phyloP scores from a whole-genome alignment of 163 green algal genomes.

The Volvox carteri region DNA sequence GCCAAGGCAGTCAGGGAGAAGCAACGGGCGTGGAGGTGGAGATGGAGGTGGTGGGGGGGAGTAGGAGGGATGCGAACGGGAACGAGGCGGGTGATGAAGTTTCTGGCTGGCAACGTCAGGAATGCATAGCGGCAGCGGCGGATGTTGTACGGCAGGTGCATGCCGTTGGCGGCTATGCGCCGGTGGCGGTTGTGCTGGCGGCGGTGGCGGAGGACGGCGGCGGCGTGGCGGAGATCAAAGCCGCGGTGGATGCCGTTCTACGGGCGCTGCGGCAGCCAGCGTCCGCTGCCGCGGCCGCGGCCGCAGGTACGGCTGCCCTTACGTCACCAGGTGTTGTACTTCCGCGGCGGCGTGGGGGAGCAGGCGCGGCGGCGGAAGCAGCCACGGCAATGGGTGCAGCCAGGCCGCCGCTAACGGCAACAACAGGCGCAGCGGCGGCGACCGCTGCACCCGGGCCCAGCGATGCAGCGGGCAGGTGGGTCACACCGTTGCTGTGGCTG shows the following conservation, averaged over 20 bases:
- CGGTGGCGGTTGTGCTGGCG: slow-evolving; percentile 38
- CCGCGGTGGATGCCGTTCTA: slow-evolving; percentile 23
- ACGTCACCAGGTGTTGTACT: too few relatives aligned
- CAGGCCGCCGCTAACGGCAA: not conserved
- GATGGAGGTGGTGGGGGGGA: not conserved
- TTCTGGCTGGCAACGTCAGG: not conserved
- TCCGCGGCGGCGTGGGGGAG: not conserved
- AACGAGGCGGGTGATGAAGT: not conserved
- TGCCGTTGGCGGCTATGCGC: not conserved
- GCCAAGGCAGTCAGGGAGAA: not conserved
- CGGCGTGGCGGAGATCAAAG: slow-evolving; percentile 43
- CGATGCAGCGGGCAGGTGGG: slow-evolving; percentile 8
- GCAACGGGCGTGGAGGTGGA: not conserved
- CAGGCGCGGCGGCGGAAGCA: not conserved
- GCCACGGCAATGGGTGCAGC: not conserved
- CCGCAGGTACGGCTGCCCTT: not conserved
- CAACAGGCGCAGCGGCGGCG: not conserved
- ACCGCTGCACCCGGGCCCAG: too few relatives aligned
- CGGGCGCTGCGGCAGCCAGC: not conserved
- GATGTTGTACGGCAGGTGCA: slow-evolving; percentile 38
- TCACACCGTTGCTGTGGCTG: slow-evolving; percentile 1
- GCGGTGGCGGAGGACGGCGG: slow-evolving; percentile 11
- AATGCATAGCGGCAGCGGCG: slow-evolving; percentile 9
- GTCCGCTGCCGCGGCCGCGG: not conserved
- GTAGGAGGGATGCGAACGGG: not conserved